These are phyloP conservation scores for Ganoderma boninense DNA, from an alignment of 1,284 basidiomycete genomes.

Conservation along the genomic window DNA sequence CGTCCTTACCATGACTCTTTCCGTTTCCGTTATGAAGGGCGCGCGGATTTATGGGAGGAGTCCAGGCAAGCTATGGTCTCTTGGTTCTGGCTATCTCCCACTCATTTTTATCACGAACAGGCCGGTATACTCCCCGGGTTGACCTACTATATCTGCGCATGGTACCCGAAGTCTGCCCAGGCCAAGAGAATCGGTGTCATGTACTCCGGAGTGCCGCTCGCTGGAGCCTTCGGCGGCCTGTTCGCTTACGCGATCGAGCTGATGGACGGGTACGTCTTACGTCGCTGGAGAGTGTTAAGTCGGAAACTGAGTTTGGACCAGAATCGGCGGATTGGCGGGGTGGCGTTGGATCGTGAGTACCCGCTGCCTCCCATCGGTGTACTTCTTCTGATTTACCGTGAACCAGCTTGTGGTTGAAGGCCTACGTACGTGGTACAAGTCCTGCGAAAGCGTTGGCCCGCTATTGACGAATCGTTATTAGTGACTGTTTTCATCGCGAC, in stretches of 20 bases:
- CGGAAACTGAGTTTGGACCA: not conserved
- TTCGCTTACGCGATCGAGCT: slow-evolving; percentile 18
- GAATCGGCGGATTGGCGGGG: slow-evolving; percentile 11
- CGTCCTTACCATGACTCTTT: no score
- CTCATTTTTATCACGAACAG: no score
- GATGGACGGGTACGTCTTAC: slow-evolving; percentile 12
- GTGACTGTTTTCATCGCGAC: slow-evolving; percentile 10
- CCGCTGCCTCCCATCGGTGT: not conserved
- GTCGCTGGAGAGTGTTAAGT: not conserved
- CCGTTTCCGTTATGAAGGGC: not conserved
- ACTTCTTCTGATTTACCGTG: not conserved
- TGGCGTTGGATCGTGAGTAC: slow-evolving; percentile 18
- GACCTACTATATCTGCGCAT: slow-evolving; percentile 57
- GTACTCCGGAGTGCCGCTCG: slow-evolving; percentile 62
- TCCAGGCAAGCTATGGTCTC: slow-evolving; percentile 1
- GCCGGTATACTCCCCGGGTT: slow-evolving; percentile 61
- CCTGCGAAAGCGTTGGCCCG: not conserved
- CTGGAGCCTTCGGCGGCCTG: slow-evolving; percentile 40
- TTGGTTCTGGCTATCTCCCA: no score
- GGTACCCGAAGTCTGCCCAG: slow-evolving; percentile 26
- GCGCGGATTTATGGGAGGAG: slow-evolving; percentile 13
- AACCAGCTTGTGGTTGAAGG: slow-evolving; percentile 14
- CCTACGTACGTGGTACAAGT: not conserved
- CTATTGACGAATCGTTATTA: not conserved
- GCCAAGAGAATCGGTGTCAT: slow-evolving; percentile 47